Conservation (phyloP, 768 basidiomycete genomes). For the Russula lepida region DNA sequence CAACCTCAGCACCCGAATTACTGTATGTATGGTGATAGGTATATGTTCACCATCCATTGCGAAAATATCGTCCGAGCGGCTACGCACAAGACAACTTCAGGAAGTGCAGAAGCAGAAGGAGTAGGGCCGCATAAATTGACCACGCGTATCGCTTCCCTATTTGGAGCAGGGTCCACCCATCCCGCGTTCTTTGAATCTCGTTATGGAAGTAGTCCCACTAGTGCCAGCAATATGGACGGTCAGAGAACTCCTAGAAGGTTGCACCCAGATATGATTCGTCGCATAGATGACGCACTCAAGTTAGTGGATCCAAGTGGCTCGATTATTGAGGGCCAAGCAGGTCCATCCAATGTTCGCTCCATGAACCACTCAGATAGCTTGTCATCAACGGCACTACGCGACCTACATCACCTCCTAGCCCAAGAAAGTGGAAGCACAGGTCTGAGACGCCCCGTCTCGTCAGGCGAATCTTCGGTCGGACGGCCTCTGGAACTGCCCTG, state of each 20-base stretch:
- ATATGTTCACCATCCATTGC: constrained; percentile 17
- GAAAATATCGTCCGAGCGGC: constrained; percentile 17
- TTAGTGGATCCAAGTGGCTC: constrained; percentile 68
- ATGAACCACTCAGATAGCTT: not conserved
- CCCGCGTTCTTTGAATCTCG: not conserved
- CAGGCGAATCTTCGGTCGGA: not conserved
- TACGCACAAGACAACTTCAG: constrained; percentile 5
- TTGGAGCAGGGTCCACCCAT: constrained; percentile 2
- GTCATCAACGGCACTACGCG: not conserved
- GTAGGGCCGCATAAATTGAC: constrained; percentile 23
- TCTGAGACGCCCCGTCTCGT: not conserved
- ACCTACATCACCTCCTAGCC: not conserved
- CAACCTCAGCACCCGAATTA: not conserved
- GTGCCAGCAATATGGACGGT: not conserved
- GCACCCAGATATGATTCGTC: constrained; percentile 67
- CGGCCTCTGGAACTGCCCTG: not conserved
- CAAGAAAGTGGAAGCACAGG: not conserved
- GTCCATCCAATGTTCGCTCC: not conserved
- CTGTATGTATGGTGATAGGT: constrained; percentile 3
- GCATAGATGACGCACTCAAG: constrained; percentile 60
- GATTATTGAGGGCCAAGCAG: constrained; percentile 42
- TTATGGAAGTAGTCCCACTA: not conserved
- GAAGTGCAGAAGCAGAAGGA: constrained; percentile 23
- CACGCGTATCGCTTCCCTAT: constrained; percentile 2
- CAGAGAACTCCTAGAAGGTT: constrained; percentile 25